Evolutionary conservation across 2,329 filamentous ascomycete species (phyloP), one percentile per base, ranked within the genome.

Genomic region (Leptographium radiaticola): DNA sequence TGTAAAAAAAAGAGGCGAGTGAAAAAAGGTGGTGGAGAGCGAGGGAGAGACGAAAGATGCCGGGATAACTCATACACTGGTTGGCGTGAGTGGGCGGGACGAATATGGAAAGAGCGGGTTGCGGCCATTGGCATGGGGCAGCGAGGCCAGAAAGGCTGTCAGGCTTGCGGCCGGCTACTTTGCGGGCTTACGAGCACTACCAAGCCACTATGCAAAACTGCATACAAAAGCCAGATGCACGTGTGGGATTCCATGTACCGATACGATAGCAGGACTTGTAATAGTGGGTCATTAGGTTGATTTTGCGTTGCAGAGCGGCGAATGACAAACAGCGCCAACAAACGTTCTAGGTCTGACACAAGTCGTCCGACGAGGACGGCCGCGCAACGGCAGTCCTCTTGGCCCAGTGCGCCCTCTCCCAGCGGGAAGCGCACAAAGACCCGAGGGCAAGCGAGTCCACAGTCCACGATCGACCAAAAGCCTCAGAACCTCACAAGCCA

Each of bases 51-150:
- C 31, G 40, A 44, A 33, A 53, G 48, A 51, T 38, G 49, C 49
- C 53, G 49, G 53, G 45, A 52, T 51, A 31, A 43, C 36, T 52
- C 45, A 30, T 33, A 45, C 50, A 20, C 31, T 45, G 34, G 39
- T 39, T 46, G 38, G 44, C 30, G 49, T 48, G 42, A 54, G 48
- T 55, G 50, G 50, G 54, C 39, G 54, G 46, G 51, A 53, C 54
- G 51, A 38, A 53, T 53, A 34, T 55, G 54, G 54, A 53, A 55
- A 55, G 54, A 49, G 54, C 54, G 54, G 44, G 43, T 49, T 49
- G 46, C 45, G 45, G 54, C 50, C 54, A 55, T 53, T 55, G 54
- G 39, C 46, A 53, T 31, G 33, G 50, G 45, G 43, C 45, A 55
- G 47, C 25, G n/a, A 50, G 50, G 50, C 50, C 44, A 39, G 42